A percentile compares a stretch with the other conserved stretches of the same genome.
Conservation (phyloP, 2,329 filamentous ascomycete species). For the Alternaria burnsii region DNA sequence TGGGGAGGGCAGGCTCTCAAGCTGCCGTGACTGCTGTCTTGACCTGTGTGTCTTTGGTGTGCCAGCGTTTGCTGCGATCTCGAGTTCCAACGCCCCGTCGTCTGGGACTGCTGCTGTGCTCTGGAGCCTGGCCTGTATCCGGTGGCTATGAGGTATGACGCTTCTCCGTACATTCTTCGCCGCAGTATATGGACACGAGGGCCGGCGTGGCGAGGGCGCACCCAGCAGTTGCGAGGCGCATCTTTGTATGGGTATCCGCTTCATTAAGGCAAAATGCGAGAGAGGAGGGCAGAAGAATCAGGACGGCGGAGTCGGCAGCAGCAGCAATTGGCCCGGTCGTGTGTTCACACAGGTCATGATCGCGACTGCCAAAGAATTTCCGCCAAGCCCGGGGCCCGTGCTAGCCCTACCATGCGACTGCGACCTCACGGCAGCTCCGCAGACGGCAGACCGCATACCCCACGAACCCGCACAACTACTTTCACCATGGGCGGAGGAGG, state of each 20-base stretch:
- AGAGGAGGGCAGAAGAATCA: slow-evolving; percentile 15
- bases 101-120: slow-evolving; percentile 27
- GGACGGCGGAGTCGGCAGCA: slow-evolving; percentile 21
- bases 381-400: slow-evolving; percentile 34
- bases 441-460: slow-evolving; percentile 23
- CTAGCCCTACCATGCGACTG: slow-evolving; percentile 26
- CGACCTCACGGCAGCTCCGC: slow-evolving; percentile 30
- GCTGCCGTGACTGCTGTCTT: slow-evolving; percentile 18
- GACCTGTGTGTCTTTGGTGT: slow-evolving; percentile 13
- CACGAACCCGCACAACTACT: slow-evolving; percentile 60
- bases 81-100: slow-evolving; percentile 21
- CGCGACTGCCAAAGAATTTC: slow-evolving; percentile 48
- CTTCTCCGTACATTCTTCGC: slow-evolving; percentile 30
- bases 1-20: slow-evolving; percentile 71
- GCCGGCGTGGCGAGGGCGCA: slow-evolving; percentile 54
- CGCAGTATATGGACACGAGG: slow-evolving; percentile 46
- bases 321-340: slow-evolving; percentile 32
- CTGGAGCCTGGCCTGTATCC: slow-evolving; percentile 38
- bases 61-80: slow-evolving; percentile 19
- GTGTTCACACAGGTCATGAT: slow-evolving; percentile 36
- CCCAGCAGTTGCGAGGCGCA: slow-evolving; percentile 68
- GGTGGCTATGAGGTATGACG: slow-evolving; percentile 41
- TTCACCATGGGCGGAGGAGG: slow-evolving; percentile 69
- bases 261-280: slow-evolving; percentile 56
- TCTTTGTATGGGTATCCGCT: slow-evolving; percentile 68